Base-by-base conservation (phyloP, 306 rosid species). In the Mimosa bimucronata region DNA sequence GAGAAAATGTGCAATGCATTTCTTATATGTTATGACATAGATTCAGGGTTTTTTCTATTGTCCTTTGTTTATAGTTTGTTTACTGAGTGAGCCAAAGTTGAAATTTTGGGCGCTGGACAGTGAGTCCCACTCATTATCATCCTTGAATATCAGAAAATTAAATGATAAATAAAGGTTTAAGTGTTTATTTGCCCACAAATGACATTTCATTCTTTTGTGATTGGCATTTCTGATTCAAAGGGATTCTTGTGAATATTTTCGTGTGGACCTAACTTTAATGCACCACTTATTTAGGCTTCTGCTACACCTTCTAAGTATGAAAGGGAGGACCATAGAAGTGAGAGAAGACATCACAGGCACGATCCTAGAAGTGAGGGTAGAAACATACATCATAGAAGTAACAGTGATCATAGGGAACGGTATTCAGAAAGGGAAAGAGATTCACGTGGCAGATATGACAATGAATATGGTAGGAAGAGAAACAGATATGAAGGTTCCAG, bases 401-500 rank as follows among this genome's bases (percentile, higher is more conserved):
- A 66, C 25, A 42, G 75, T 82, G 92, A 84, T 26, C 82, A 83
- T 83, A 87, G 30, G 77, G 91, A 87, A 53, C 79, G 78, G 66
- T 82, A 91, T 88, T 76, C 76, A 71, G 89, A 90, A 82, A 89
- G 90, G 86, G 92, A 86, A 80, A 89, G 90, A 87, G 92, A 86
- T 81, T 85, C 90, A 41, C 90, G 69, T 75, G 82, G 83, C 23
- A 88, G 92, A 80, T 85, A 91, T 79, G 94, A 87, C 73, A 83
- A 21, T 82, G 92, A 86, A 42, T 69, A 83, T 78, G 88, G 71
- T 62, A 88, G 92, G 74, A 95, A 89, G 81, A 86, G 89, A 75
- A 82, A 79, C 81, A 89, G 93, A 92, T 85, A 89, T 71, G 97
- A 92, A 71, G 82, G 88, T 83, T 88, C 98, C 77, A 88, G 87